Evolutionary conservation across 2,329 filamentous ascomycete genomes (phyloP).

Genomic region (Gnomoniopsis sp.): DNA sequence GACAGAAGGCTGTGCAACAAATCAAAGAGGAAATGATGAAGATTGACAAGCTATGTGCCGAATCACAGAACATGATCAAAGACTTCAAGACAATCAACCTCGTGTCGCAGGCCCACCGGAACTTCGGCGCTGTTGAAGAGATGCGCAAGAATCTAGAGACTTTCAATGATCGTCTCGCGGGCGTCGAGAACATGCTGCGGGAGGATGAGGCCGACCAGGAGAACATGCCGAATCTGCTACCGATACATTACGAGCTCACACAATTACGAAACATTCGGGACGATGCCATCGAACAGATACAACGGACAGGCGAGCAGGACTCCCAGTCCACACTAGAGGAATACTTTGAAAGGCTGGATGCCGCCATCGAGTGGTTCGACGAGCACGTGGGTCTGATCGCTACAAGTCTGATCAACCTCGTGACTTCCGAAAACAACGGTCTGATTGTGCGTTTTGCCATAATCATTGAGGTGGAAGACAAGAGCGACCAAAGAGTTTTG

Average conservation of each 20-base stretch:
- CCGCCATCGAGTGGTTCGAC: conserved; percentile 91
- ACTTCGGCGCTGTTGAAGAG: conserved; percentile 89
- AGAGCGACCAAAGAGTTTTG: conserved; percentile 86
- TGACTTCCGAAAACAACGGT: conserved; percentile 81
- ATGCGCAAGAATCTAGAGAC: conserved; percentile 90
- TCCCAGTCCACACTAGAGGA: conserved; percentile 82
- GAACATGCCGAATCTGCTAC: conserved; percentile 87
- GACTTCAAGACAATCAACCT: conserved; percentile 93
- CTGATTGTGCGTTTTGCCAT: conserved; percentile 89
- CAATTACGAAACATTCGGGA: conserved; percentile 90
- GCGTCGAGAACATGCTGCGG: conserved; percentile 73
- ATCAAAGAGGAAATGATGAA: conserved; percentile 99
- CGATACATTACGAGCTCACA: conserved; percentile 88
- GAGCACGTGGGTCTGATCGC: conserved; percentile 88
- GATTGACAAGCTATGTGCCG: conserved; percentile 95
- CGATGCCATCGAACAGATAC: conserved; percentile 95
- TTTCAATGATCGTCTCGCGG: conserved; percentile 74
- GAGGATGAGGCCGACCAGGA: conserved; percentile 84
- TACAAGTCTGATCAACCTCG: conserved; percentile 82
- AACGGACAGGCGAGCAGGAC: conserved; percentile 67
- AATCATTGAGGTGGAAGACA: conserved; percentile 93
- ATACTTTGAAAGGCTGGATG: conserved; percentile 83
- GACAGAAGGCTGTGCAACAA: conserved; percentile 83
- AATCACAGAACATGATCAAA: conserved; percentile 94
- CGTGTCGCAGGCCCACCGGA: conserved; percentile 90